These are phyloP conservation scores for Tulasnella sp. DNA, from an alignment of 768 basidiomycete genomes.

Conservation along the genomic window DNA sequence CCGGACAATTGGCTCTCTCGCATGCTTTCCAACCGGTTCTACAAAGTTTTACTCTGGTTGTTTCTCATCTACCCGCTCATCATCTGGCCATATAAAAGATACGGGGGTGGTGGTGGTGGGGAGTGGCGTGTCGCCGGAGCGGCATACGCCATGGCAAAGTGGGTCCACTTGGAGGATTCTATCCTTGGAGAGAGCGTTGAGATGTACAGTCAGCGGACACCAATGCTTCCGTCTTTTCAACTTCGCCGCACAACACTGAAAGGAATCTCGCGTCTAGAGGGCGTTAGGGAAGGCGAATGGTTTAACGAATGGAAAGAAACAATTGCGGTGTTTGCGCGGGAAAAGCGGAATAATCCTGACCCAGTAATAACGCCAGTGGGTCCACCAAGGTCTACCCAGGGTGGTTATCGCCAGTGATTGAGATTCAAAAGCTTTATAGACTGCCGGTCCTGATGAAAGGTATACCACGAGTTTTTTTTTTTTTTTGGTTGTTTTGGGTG, in stretches of 20 bases:
- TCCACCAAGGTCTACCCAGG: neutral
- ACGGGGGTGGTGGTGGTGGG: constrained; percentile 56
- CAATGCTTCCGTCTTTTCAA: constrained; percentile 11
- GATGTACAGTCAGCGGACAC: constrained; percentile 3
- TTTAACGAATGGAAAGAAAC: constrained; percentile 63
- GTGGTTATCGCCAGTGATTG: too few species aligned
- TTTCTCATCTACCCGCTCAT: constrained; percentile 59
- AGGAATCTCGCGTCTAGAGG: constrained; percentile 33
- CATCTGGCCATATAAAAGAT: constrained; percentile 66
- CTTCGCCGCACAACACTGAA: constrained; percentile 24
- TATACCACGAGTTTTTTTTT: too few species aligned
- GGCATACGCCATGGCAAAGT: constrained; percentile 3
- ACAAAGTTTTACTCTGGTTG: constrained; percentile 57
- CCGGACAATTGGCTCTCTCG: constrained; percentile 57
- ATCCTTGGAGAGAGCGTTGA: constrained; percentile 15
- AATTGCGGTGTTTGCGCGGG: constrained; percentile 47
- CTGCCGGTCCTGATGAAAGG: too few species aligned
- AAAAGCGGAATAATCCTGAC: constrained; percentile 16
- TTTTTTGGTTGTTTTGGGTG: too few species aligned
- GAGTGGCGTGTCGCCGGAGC: constrained; percentile 36
- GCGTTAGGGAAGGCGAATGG: constrained; percentile 67
- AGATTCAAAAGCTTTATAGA: too few species aligned
- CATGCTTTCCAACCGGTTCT: constrained; percentile 56
- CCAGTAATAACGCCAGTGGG: constrained; percentile 6
- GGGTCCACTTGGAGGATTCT: constrained; percentile 17